phyloP scores from a whole-genome alignment of 2,329 filamentous ascomycete genomes.

The Pyricularia sp. region DNA sequence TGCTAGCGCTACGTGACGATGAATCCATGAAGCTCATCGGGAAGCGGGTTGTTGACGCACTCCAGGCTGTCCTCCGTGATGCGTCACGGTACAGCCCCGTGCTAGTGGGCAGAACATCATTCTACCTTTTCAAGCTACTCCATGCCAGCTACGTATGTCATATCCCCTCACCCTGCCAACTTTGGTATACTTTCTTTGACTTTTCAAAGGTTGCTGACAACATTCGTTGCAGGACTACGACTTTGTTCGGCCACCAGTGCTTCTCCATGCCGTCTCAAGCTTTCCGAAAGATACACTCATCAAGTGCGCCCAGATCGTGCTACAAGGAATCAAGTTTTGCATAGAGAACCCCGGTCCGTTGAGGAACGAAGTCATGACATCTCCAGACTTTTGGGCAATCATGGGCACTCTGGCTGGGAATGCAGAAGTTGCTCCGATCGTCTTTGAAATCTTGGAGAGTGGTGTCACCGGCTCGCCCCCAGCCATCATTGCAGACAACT shows the following conservation, averaged over 20 bases:
- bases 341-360: slow-evolving; percentile 66
- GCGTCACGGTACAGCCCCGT: slow-evolving; percentile 67
- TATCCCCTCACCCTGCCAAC: background rate
- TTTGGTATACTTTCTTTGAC: background rate
- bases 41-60: slow-evolving; percentile 62
- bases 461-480: slow-evolving; percentile 62
- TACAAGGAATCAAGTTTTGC: slow-evolving; percentile 69
- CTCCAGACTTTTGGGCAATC: slow-evolving; percentile 93
- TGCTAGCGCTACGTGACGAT: slow-evolving; percentile 63
- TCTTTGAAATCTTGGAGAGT: slow-evolving; percentile 77
- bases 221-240: slow-evolving; percentile 54
- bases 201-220: slow-evolving; percentile 2
- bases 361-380: slow-evolving; percentile 86
- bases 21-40: slow-evolving; percentile 61
- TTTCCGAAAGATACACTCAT: slow-evolving; percentile 67
- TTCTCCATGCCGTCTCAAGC: slow-evolving; percentile 82
- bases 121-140: slow-evolving; percentile 73
- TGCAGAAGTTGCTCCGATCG: slow-evolving; percentile 57
- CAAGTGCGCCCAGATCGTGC: slow-evolving; percentile 60
- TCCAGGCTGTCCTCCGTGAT: slow-evolving; percentile 75
- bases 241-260: slow-evolving; percentile 80
- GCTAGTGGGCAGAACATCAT: slow-evolving; percentile 70
- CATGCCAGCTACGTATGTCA: slow-evolving; percentile 71
- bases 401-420: slow-evolving; percentile 61
- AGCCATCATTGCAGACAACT: slow-evolving; percentile 89